Percentiles rank a stretch among this genome's conserved stretches.
phyloP scores from a whole-genome alignment of 768 basidiomycete species.

The Rickenella mellea region DNA sequence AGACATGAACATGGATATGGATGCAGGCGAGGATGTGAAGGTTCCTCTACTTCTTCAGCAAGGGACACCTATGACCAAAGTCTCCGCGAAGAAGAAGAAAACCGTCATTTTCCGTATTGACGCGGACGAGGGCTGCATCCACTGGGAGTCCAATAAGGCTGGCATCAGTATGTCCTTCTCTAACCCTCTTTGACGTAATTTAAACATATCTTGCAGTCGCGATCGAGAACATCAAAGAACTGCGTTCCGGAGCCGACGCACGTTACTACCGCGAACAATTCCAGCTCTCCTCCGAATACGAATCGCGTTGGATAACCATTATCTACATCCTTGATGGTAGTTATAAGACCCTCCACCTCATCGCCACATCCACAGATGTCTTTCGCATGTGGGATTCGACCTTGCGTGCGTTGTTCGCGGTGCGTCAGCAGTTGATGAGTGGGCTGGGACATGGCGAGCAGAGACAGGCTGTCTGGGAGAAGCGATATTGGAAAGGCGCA shows the following conservation, averaged over 20 bases:
- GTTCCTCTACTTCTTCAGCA: constrained; percentile 50
- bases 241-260: constrained; percentile 65
- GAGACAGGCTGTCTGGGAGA: constrained; percentile 66
- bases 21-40: constrained; percentile 25
- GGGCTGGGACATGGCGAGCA: constrained; percentile 56
- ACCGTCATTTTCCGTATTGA: constrained; percentile 63
- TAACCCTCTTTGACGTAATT: neutral
- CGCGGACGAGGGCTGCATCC: constrained; percentile 70
- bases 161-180: constrained; percentile 43
- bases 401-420: constrained; percentile 50
- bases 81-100: constrained; percentile 71
- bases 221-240: constrained; percentile 80
- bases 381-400: constrained; percentile 57
- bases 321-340: constrained; percentile 69
- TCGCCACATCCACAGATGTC: constrained; percentile 58
- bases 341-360: constrained; percentile 82
- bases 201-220: constrained; percentile 41
- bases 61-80: constrained; percentile 74
- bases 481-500: constrained; percentile 73
- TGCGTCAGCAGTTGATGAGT: constrained; percentile 62
- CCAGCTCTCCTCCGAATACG: constrained; percentile 49
- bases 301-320: constrained; percentile 76
- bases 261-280: constrained; percentile 65
- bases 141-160: constrained; percentile 66
- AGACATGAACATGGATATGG: neutral